Base-by-base conservation (phyloP, 164 flowering plant genomes). In the Berberis vulgaris region DNA sequence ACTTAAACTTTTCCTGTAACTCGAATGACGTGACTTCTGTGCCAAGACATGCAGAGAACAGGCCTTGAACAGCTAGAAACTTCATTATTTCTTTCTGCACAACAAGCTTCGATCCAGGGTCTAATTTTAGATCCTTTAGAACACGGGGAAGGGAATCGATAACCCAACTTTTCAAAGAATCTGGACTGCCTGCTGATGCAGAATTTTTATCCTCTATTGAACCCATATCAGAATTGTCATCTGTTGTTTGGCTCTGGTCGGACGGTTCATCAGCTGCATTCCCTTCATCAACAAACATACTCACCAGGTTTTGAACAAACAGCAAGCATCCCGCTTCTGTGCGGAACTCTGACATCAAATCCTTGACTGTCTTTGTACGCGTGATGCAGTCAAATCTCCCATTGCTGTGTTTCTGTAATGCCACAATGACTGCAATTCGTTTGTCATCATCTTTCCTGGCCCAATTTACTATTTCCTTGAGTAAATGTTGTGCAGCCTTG, bases 11-110 rank as follows among this genome's bases (percentile, higher is more conserved):
- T 78, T 95, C 96, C 57, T 89, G 80, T 72, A 95, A 73, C 65
- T 89, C 97, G 78, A 95, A 91, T 44, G 97, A 91, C 41, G 97
- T 91, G 62, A 95, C 94, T 74, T 91, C 99, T 8, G 86, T 80
- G 49, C 99, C 97, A 71, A 95, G 90, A 69, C 97, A 85, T 11
- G 97, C 84, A 75, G 89, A 81, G 65, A 95, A 95, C 39, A 95
- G 71, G 50, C 99, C 97, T 71, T 95, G 97, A 65, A 95, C 94
- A 61, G 97, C 83, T 52, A 95, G 72, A 70, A 95, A 95, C 72
- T 95, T 91, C 78, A 91, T 60, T 65, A 86, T 77, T 77, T 89
- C 96, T 72, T 81, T 89, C 58, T 87, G 93, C 59, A 89, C 83
- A 55, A 83, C 75, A 60, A 79, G 74, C 69, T 76, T 83, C 49